Evolutionary conservation across 345 rosid species (phyloP).

Genomic region (Moricandia arvensis): DNA sequence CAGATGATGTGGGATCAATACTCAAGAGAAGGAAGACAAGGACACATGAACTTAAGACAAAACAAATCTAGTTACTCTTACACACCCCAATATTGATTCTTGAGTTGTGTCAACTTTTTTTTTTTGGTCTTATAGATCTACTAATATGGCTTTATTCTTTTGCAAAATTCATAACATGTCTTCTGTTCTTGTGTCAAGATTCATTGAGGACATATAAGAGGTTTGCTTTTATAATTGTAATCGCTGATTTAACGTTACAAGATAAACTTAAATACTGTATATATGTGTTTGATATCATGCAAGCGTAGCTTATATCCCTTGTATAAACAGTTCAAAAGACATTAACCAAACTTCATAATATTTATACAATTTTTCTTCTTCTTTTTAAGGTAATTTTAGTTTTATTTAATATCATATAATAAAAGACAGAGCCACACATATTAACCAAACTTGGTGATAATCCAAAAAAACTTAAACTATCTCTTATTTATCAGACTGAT

Average conservation of each 20-base stretch:
- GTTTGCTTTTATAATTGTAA: not conserved
- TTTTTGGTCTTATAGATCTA: constrained; percentile 9
- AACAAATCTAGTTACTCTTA: constrained; percentile 27
- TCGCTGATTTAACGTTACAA: not conserved
- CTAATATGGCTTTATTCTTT: not conserved
- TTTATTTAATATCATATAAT: no score
- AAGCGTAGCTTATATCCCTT: not conserved
- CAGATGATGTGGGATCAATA: constrained; percentile 69
- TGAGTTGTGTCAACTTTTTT: not conserved
- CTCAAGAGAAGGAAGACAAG: constrained; percentile 58
- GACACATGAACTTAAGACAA: constrained; percentile 39
- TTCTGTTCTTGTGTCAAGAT: not conserved
- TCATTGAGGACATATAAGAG: not conserved
- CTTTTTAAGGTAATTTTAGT: no score
- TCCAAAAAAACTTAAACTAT: no score
- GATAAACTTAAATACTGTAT: not conserved
- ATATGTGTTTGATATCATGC: not conserved
- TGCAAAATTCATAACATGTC: not conserved
- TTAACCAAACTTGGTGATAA: no score
- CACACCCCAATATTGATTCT: constrained; percentile 28
- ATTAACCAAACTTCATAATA: no score
- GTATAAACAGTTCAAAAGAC: no score
- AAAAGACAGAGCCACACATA: no score
- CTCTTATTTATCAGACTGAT: no score
- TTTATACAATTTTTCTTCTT: no score